Evolutionary conservation across 2,329 filamentous ascomycete genomes (phyloP), one percentile per base, ranked within the genome.

Genomic region (Aspergillus vadensis): DNA sequence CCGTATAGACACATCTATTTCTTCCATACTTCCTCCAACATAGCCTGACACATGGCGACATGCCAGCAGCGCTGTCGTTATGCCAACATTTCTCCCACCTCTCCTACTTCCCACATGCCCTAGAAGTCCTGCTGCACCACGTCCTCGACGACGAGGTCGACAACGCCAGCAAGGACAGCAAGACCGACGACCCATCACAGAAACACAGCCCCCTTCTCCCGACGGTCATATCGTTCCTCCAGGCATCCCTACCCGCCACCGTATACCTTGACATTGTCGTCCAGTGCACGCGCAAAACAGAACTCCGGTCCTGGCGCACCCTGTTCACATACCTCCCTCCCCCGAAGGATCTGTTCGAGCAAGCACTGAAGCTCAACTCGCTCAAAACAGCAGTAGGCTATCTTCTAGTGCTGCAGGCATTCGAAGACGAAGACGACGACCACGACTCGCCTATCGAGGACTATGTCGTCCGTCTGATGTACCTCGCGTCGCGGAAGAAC

Each of bases 381-480:
- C 81, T 99, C 53, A 98, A 98, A 77, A 99, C 95, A 5, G 96
- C 95, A 2, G 94, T 93, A 9, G 95, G 96, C 0, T 99, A 98
- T 75, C 83, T 99, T n/a, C 86, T 99, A 17, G 91, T 99, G 38
- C 81, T 99, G 38, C 94, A 99, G 72, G 96, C 92, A 0, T 84
- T 89, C 63, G 85, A 87, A 60, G 83, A 85, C 23, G 78, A 80
- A 58, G 72, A 76, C 44, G 74, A 78, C 17, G 73, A 69, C 36
- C 79, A 81, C 57, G 79, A 81, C 51, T 90, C 94, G 27, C 70
- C 72, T 21, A 76, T 78, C 30, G 78, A 81, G 70, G 76, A 79
- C 61, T 79, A 80, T 72, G 88, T 92, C 19, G 90, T 97, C 4
- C 86, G 92, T 12, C 80, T 99, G 23, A 84, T 99, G 59, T 87